A percentile compares a stretch with the other conserved stretches of the same genome.
Conservation (phyloP, 2,329 filamentous ascomycete species). For the Xylariaceae sp. region DNA sequence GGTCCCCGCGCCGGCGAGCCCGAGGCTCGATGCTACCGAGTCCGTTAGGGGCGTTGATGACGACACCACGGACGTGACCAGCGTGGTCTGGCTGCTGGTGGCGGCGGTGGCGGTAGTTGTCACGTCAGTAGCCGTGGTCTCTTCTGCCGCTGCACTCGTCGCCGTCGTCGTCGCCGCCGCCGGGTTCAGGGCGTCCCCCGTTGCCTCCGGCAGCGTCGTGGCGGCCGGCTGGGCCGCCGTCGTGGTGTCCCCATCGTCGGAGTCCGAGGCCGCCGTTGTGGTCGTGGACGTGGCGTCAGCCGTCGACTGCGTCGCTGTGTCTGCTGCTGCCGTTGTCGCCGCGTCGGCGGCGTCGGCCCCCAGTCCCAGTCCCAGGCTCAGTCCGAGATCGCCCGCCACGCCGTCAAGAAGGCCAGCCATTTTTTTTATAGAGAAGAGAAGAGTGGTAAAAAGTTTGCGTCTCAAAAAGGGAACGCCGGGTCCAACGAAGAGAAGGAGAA, state of each 20-base stretch:
- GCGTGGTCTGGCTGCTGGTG: background rate
- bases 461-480: conserved; percentile 20
- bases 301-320: conserved; percentile 2
- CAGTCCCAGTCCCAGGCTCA: conserved; percentile 6
- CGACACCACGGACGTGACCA: conserved; percentile 1
- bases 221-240: conserved; percentile 4
- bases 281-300: conserved; percentile 1
- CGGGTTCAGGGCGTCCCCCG: conserved; percentile 2
- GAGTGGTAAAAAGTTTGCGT: conserved; percentile 9
- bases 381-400: conserved; percentile 16
- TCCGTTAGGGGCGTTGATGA: conserved; percentile 3
- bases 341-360: conserved; percentile 5
- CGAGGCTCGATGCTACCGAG: background rate
- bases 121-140: conserved; percentile 2
- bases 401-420: conserved; percentile 23
- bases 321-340: conserved; percentile 7
- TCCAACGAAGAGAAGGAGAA: conserved; percentile 18
- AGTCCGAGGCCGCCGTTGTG: no score
- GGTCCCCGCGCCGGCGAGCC: background rate
- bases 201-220: background rate
- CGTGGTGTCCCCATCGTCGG: background rate
- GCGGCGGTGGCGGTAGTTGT: conserved; percentile 1
- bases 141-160: background rate
- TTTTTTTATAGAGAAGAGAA: no score
- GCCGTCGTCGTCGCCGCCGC: conserved; percentile 1